These are phyloP conservation scores for Phlyctochytrium arcticum DNA, from an alignment of 192 early-diverging fungal genomes.

Conservation along the genomic window DNA sequence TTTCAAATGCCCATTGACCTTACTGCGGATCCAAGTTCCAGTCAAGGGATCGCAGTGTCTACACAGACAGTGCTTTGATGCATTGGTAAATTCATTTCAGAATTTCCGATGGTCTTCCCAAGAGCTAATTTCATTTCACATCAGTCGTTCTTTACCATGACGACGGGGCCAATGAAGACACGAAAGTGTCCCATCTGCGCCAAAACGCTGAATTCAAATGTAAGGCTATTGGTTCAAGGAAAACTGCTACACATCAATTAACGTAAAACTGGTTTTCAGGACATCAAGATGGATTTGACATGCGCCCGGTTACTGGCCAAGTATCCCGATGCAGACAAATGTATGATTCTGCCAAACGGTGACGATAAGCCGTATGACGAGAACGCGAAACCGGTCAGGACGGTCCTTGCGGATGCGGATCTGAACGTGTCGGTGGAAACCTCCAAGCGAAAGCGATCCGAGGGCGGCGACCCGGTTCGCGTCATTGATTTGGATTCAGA, in stretches of 20 bases:
- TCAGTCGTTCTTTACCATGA: slow-evolving; percentile 19
- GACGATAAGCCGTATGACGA: slow-evolving; percentile 24
- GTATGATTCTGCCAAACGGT: slow-evolving; percentile 33
- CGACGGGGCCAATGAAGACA: neutral
- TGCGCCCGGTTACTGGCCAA: slow-evolving; percentile 24
- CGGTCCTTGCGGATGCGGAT: neutral
- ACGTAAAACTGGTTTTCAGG: no score
- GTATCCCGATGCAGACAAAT: slow-evolving; percentile 30
- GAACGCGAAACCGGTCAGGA: neutral
- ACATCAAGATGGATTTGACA: slow-evolving; percentile 22
- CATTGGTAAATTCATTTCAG: slow-evolving; percentile 19
- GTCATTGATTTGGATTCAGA: neutral
- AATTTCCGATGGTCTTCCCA: neutral
- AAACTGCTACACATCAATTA: no score
- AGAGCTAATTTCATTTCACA: neutral
- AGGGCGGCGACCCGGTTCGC: neutral
- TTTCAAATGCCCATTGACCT: slow-evolving; percentile 31
- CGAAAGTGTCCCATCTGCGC: slow-evolving; percentile 33
- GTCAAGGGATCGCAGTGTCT: slow-evolving; percentile 25
- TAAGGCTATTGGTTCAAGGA: no score
- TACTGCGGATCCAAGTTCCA: slow-evolving; percentile 22
- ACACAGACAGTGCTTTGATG: slow-evolving; percentile 35
- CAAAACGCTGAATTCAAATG: no score
- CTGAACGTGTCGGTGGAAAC: neutral
- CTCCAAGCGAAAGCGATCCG: neutral